A percentile compares a stretch with the other conserved stretches of the same genome.
phyloP scores from a whole-genome alignment of 2,329 filamentous ascomycete species.

The Exophiala lecanii-corni region DNA sequence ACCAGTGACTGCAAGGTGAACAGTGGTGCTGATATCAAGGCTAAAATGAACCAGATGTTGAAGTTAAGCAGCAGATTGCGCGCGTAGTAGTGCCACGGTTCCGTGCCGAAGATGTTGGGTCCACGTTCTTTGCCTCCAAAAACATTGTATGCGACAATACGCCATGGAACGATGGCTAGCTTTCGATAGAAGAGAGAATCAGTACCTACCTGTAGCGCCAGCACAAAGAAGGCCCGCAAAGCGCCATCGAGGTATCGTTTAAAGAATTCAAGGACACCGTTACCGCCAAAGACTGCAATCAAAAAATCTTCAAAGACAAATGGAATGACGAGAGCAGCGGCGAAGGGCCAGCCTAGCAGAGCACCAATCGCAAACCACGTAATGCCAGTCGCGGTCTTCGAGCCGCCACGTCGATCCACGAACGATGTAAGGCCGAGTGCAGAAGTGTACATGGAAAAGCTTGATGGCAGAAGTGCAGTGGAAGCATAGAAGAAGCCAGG shows the following conservation, averaged over 20 bases:
- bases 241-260: slow-evolving; percentile 63
- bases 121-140: slow-evolving; percentile 73
- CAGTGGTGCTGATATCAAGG: slow-evolving; percentile 68
- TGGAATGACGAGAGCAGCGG: slow-evolving; percentile 72
- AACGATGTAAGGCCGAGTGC: slow-evolving; percentile 85
- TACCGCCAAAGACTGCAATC: slow-evolving; percentile 43
- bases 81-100: slow-evolving; percentile 95
- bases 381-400: slow-evolving; percentile 77
- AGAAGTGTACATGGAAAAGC: slow-evolving; percentile 91
- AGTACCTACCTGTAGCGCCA: slow-evolving; percentile 63
- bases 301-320: slow-evolving; percentile 75
- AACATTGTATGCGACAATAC: slow-evolving; percentile 94
- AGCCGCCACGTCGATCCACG: slow-evolving; percentile 78
- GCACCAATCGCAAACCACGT: slow-evolving; percentile 86
- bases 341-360: slow-evolving; percentile 91
- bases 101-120: slow-evolving; percentile 88
- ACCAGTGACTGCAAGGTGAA: slow-evolving; percentile 68
- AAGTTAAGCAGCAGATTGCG: slow-evolving; percentile 91
- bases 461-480: slow-evolving; percentile 81
- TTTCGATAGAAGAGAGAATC: slow-evolving; percentile 85
- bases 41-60: slow-evolving; percentile 86
- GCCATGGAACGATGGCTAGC: slow-evolving; percentile 72
- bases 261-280: slow-evolving; percentile 57
- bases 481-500: slow-evolving; percentile 93
- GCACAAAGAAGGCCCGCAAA: slow-evolving; percentile 60